Evolutionary conservation across 805 yeast species (phyloP).

Genomic region (Hanseniaspora taiwanica): DNA sequence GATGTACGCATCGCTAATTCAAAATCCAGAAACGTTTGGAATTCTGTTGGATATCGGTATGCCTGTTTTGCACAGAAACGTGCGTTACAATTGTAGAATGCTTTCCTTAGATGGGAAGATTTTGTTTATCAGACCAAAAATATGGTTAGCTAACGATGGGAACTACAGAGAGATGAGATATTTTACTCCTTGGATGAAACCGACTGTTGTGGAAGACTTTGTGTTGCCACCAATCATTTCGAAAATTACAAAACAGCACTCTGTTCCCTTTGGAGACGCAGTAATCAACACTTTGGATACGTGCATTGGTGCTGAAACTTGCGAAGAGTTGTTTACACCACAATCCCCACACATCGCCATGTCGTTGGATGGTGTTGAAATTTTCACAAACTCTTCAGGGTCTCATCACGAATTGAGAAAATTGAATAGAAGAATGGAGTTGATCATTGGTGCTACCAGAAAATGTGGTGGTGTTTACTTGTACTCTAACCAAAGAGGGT

Average conservation of each 20-base stretch:
- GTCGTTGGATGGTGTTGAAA: slow-evolving; percentile 95
- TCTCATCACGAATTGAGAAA: slow-evolving; percentile 96
- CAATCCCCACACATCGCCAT: slow-evolving; percentile 85
- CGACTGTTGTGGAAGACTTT: slow-evolving; percentile 60
- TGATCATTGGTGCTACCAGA: slow-evolving; percentile 84
- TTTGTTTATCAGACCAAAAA: slow-evolving; percentile 78
- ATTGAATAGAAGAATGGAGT: slow-evolving; percentile 66
- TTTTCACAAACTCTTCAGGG: slow-evolving; percentile 89
- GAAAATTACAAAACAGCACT: slow-evolving; percentile 48
- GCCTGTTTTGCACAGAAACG: slow-evolving; percentile 81
- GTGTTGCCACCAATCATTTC: slow-evolving; percentile 60
- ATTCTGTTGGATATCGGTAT: slow-evolving; percentile 85
- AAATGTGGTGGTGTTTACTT: slow-evolving; percentile 95
- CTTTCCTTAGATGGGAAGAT: slow-evolving; percentile 69
- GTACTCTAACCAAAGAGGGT: slow-evolving; percentile 91
- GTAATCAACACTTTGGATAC: slow-evolving; percentile 75
- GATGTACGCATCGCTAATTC: slow-evolving; percentile 67
- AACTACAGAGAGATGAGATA: slow-evolving; percentile 96
- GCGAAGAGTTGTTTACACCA: slow-evolving; percentile 96
- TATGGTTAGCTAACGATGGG: slow-evolving; percentile 93
- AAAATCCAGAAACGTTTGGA: slow-evolving; percentile 54
- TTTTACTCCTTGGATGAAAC: slow-evolving; percentile 87
- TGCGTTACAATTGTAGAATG: slow-evolving; percentile 84
- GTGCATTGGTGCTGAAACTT: slow-evolving; percentile 91
- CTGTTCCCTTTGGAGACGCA: slow-evolving; percentile 83